These are phyloP conservation scores for Erythrophleum ivorense DNA, from an alignment of 331 rosid genomes.

Conservation along the genomic window DNA sequence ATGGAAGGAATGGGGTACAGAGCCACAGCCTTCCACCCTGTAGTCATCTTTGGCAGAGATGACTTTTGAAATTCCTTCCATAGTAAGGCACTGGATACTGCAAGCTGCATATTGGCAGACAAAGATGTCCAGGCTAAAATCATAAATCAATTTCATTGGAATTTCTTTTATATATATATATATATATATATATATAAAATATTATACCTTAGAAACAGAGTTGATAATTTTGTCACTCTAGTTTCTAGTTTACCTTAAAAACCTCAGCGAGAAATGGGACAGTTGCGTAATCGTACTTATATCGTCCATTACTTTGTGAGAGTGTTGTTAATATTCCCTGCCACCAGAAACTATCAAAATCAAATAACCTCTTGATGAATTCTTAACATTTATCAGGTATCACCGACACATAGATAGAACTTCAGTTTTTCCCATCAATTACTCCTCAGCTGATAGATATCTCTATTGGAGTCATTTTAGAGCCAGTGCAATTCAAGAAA, in stretches of 20 bases:
- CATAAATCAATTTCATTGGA: conserved; percentile 13
- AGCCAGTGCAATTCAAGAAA: background rate
- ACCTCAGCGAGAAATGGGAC: conserved; percentile 93
- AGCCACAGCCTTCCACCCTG: conserved; percentile 79
- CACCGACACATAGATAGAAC: background rate
- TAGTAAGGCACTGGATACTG: conserved; percentile 72
- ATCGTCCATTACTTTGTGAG: conserved; percentile 78
- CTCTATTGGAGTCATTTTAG: background rate
- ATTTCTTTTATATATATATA: background rate
- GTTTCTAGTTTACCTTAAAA: conserved; percentile 63
- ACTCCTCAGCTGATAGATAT: background rate
- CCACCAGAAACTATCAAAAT: conserved; percentile 29
- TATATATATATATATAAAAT: no score
- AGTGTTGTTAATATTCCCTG: conserved; percentile 94
- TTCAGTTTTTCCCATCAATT: background rate
- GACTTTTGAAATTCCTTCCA: conserved; percentile 76
- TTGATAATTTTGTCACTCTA: background rate
- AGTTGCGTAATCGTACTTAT: conserved; percentile 87
- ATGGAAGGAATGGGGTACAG: conserved; percentile 85
- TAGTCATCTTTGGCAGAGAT: conserved; percentile 81
- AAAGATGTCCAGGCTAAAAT: conserved; percentile 2
- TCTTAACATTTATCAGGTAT: background rate
- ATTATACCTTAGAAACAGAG: background rate
- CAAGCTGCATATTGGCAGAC: conserved; percentile 56
- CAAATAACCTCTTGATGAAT: background rate